Evolutionary conservation across 2,329 filamentous ascomycete genomes (phyloP).

Genomic region (Fusarium brachygibbosum): DNA sequence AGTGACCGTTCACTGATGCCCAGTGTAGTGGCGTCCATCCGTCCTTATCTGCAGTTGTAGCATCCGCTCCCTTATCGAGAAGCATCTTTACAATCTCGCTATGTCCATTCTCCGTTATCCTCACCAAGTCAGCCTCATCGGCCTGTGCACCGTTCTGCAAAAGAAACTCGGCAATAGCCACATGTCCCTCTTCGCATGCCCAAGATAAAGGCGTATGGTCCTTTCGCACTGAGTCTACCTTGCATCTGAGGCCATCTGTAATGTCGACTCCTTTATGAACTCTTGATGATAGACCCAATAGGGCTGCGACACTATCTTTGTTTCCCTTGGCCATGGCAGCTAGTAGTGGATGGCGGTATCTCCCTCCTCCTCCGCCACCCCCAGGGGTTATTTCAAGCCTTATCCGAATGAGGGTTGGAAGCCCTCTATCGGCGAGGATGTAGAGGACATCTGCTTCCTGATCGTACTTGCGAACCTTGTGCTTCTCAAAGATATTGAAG

Average conservation of each 20-base stretch:
- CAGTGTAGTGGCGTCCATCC: rapidly evolving
- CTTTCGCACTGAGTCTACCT: rapidly evolving
- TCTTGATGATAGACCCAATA: background rate
- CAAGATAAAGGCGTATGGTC: background rate
- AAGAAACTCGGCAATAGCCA: rapidly evolving
- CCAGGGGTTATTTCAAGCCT: rapidly evolving
- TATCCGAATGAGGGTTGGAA: background rate
- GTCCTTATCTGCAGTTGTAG: rapidly evolving
- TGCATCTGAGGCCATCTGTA: rapidly evolving
- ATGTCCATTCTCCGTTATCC: background rate
- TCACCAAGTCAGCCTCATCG: rapidly evolving
- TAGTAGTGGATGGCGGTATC: conserved; percentile 23
- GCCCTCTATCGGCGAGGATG: conserved; percentile 26
- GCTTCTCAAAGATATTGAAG: conserved; percentile 7
- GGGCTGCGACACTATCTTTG: background rate
- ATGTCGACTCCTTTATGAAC: background rate
- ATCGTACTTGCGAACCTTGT: background rate
- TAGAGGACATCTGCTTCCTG: conserved; percentile 6
- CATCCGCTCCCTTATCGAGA: rapidly evolving
- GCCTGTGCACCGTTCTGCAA: rapidly evolving
- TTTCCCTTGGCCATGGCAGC: conserved; percentile 31
- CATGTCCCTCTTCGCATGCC: rapidly evolving
- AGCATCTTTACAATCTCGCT: rapidly evolving
- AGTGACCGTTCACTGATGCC: rapidly evolving
- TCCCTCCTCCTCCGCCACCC: background rate